phyloP scores from a whole-genome alignment of 148 eudicot genomes.

The Spergularia bocconei region DNA sequence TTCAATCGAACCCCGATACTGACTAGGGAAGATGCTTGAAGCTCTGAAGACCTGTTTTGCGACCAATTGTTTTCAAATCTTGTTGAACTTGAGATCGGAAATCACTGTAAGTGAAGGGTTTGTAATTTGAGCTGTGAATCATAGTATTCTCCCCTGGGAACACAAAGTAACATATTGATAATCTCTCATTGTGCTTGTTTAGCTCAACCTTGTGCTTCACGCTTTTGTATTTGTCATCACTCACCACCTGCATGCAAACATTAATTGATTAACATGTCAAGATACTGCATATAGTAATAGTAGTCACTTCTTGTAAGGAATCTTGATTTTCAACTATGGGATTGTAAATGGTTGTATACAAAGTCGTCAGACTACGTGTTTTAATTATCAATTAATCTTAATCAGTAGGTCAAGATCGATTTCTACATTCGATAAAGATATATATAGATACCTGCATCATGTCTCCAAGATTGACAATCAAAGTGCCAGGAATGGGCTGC shows the following conservation, averaged over 20 bases:
- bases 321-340: too few species aligned
- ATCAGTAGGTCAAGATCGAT: too few species aligned
- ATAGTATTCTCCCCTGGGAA: slow-evolving; percentile 49
- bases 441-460: slow-evolving; percentile 60
- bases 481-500: slow-evolving; percentile 42
- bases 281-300: too few species aligned
- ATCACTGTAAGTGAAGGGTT: slow-evolving; percentile 61
- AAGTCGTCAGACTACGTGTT: too few species aligned
- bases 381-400: too few species aligned
- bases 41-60: slow-evolving; percentile 50
- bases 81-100: slow-evolving; percentile 56
- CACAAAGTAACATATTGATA: slow-evolving; percentile 74
- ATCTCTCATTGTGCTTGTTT: slow-evolving; percentile 44
- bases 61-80: slow-evolving; percentile 49
- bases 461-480: slow-evolving; percentile 72
- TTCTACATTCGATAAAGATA: too few species aligned
- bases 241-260: slow-evolving; percentile 45
- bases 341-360: too few species aligned
- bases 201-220: slow-evolving; percentile 70
- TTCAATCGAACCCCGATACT: too few species aligned
- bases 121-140: slow-evolving; percentile 52
- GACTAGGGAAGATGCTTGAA: slow-evolving; percentile 24
- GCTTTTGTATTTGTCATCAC: slow-evolving; percentile 63
- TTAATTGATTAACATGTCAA: not conserved
- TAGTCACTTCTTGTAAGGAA: too few species aligned